These are phyloP conservation scores for Xerocomus spinulosus DNA, from an alignment of 768 basidiomycete species.

Conservation along the genomic window DNA sequence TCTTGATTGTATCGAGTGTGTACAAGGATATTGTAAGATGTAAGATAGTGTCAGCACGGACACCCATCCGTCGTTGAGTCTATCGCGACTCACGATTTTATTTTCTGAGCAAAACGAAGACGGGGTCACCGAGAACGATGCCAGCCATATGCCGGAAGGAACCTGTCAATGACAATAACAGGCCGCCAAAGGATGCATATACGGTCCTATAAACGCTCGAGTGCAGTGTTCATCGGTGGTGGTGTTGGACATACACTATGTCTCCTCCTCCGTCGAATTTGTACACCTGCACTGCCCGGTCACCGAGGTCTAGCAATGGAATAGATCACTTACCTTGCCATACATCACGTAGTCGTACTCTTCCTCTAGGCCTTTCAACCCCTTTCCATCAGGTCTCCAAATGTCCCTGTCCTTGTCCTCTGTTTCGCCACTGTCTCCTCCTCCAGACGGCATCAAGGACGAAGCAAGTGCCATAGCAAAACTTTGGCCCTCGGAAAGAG, in stretches of 20 bases:
- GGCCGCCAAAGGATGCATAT: constrained; percentile 94
- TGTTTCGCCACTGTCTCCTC: constrained; percentile 48
- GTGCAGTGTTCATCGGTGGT: background rate
- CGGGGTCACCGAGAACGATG: constrained; percentile 89
- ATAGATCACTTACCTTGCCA: constrained; percentile 65
- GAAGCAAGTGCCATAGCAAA: constrained; percentile 86
- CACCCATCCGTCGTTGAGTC: background rate
- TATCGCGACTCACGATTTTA: constrained; percentile 33
- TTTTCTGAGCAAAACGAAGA: constrained; percentile 84
- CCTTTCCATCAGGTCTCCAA: constrained; percentile 85
- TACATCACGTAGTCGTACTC: constrained; percentile 99
- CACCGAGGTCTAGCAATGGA: background rate
- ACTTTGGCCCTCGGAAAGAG: constrained; percentile 58
- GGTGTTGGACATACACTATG: constrained; percentile 55
- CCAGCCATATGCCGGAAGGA: constrained; percentile 88
- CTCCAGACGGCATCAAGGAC: constrained; percentile 57
- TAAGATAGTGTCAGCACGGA: constrained; percentile 6
- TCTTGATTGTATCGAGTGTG: background rate
- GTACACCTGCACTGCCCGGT: constrained; percentile 64
- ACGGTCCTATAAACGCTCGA: constrained; percentile 59
- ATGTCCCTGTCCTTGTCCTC: constrained; percentile 74
- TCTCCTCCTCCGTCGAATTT: constrained; percentile 90
- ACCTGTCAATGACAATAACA: constrained; percentile 91
- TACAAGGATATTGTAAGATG: constrained; percentile 2
- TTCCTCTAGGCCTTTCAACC: constrained; percentile 76